A percentile compares a stretch with the other conserved stretches of the same genome.
Evolutionary conservation across 1,139 yeast genomes (phyloP).

Genomic region (Magnusiomyces tetraspermus): DNA sequence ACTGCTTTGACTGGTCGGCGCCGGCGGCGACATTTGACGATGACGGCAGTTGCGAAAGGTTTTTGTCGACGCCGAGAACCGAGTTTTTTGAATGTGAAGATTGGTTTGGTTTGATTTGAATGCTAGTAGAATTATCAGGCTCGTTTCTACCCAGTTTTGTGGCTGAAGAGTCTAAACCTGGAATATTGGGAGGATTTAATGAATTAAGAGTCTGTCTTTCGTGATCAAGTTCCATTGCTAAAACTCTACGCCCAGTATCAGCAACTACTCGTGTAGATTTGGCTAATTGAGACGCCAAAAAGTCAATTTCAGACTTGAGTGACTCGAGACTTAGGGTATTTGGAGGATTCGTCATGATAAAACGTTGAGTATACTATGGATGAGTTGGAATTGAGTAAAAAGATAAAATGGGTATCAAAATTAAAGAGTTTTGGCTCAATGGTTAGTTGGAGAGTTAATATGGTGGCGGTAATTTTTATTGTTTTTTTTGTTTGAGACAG

Average conservation of each 20-base stretch:
- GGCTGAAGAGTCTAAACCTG: neutral
- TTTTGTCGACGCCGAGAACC: constrained; percentile 6
- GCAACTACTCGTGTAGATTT: constrained; percentile 34
- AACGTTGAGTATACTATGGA: no score
- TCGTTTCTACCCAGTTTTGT: neutral
- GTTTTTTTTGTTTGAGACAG: no score
- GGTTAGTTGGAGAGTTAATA: no score
- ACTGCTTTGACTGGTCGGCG: neutral
- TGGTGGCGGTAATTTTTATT: no score
- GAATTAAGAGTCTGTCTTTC: constrained; percentile 30
- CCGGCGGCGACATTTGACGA: constrained; percentile 5
- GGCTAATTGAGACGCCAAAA: constrained; percentile 25
- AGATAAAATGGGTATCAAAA: no score
- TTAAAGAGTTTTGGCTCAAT: no score
- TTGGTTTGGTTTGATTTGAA: neutral
- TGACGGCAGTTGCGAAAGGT: neutral
- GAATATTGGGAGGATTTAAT: constrained; percentile 14
- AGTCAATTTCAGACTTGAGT: constrained; percentile 22
- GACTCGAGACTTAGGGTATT: constrained; percentile 9
- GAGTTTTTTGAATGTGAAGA: neutral
- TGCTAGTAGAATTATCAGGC: neutral
- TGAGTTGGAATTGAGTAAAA: no score
- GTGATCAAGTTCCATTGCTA: constrained; percentile 52
- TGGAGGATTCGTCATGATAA: neutral
- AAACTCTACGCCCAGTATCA: constrained; percentile 68